Conservation (phyloP, 257 asterid genomes). For the Solanum piurae region DNA sequence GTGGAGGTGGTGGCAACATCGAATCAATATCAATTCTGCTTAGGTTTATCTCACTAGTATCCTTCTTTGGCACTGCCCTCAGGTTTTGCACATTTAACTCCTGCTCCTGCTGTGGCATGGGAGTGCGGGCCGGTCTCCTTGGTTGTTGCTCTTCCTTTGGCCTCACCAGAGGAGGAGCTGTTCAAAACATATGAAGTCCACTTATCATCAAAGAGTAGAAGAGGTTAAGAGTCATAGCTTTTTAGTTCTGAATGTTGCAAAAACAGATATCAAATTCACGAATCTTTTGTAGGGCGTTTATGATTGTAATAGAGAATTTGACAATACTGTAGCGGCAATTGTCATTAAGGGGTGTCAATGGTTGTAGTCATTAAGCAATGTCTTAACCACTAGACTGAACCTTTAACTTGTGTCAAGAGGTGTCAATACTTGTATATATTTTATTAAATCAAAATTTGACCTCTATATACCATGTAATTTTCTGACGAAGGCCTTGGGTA, state of each 20-base stretch:
- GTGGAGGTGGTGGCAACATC: slow-evolving; percentile 32
- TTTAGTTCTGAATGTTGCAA: background rate
- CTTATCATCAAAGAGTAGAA: background rate
- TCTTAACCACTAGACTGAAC: background rate
- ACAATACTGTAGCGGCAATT: background rate
- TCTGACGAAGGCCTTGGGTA: too few species aligned
- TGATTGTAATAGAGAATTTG: background rate
- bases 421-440: background rate
- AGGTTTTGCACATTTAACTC: slow-evolving; percentile 30
- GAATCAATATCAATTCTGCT: slow-evolving; percentile 68
- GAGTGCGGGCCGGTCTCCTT: slow-evolving; percentile 33
- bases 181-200: slow-evolving; percentile 4
- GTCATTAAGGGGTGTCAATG: background rate
- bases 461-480: background rate
- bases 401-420: background rate
- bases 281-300: background rate
- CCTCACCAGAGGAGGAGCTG: slow-evolving; percentile 53
- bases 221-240: background rate
- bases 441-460: background rate
- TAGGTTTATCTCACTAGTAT: slow-evolving; percentile 39
- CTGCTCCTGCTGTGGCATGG: slow-evolving; percentile 45
- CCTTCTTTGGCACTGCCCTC: slow-evolving; percentile 44
- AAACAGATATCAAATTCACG: background rate
- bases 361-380: background rate
- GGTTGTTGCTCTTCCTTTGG: slow-evolving; percentile 51